Conservation (phyloP, 2,329 filamentous ascomycete genomes). For the Talaromyces sp. region DNA sequence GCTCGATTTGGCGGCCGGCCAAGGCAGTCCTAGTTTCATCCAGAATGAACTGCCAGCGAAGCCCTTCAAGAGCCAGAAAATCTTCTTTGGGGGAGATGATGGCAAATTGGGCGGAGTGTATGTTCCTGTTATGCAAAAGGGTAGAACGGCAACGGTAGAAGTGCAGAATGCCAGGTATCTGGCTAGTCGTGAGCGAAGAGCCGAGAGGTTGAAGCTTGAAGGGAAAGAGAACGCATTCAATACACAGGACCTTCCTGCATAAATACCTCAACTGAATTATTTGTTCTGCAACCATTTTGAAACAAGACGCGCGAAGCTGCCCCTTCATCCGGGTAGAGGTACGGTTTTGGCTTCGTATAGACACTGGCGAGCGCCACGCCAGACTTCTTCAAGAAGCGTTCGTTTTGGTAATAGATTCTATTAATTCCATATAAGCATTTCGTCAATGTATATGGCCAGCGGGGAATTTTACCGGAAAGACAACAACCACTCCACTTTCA, state of each 20-base stretch:
- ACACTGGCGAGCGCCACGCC: conserved; percentile 79
- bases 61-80: conserved; percentile 44
- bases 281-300: too few relatives aligned
- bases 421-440: conserved; percentile 10
- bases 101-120: conserved; percentile 57
- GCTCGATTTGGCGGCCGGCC: conserved; percentile 58
- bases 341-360: conserved; percentile 66
- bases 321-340: conserved; percentile 21
- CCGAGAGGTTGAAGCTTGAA: conserved; percentile 28
- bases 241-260: background rate
- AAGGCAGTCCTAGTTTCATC: conserved; percentile 36
- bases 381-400: conserved; percentile 78
- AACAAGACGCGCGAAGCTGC: background rate
- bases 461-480: conserved; percentile 67
- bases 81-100: conserved; percentile 59
- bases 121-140: conserved; percentile 54
- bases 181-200: conserved; percentile 47
- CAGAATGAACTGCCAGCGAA: conserved; percentile 26
- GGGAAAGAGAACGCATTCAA: conserved; percentile 22
- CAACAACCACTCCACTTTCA: conserved; percentile 86
- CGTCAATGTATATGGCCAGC: background rate
- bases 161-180: conserved; percentile 57
- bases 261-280: background rate
- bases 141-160: conserved; percentile 57
- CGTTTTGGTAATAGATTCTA: conserved; percentile 68